Base-by-base conservation (phyloP, 768 basidiomycete genomes). In the Mycena floridula region DNA sequence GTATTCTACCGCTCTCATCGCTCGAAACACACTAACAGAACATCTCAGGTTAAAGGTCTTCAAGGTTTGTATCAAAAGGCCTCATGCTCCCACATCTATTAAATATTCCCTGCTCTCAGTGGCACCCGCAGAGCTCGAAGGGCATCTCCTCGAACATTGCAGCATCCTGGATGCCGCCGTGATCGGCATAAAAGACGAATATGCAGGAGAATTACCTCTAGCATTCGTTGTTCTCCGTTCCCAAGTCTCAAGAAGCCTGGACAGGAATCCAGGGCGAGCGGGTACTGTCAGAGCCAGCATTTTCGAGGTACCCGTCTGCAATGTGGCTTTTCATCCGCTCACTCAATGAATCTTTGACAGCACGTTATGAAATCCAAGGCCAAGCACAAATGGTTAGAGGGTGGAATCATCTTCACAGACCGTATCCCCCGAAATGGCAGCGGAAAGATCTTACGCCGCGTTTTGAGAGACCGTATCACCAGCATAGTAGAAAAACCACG, bases 171-270 rank as follows among this genome's bases (percentile, higher is more conserved):
- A 72, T 42, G 51, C 60, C 2, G 67, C 70, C 24, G 69, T 74
- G 2, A 72, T 79, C 5, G 72, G 74, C 2, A 52, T 74, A 12
- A 62, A 62, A 8, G 74, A 79, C 40, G 76, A 77, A 15, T 76
- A 68, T 53, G 68, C 63, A 37, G 75, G 78, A 13, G 77, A 81
- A 50, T 49, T 74, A 4, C 76, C 79, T 2, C 52, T 77, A 7
- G 77, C 78, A 2, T 79, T 74, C 54, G 66, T 79, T 13, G 70
- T 70, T 16, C 64, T 70, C 20, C 58, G 59, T 18, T 28, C 45
- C 12, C 55, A 60, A 5, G 65, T 73, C 4, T 48, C 55, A 23
- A 51, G 50, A 39, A 57, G 61, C 18, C 48, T 51, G 48, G 25
- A 44, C 25, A 39, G 21, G 28, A 54, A 35, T 40, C 54, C 37